Base-by-base conservation (phyloP, 345 rosid species). In the Arabis hirsuta region DNA sequence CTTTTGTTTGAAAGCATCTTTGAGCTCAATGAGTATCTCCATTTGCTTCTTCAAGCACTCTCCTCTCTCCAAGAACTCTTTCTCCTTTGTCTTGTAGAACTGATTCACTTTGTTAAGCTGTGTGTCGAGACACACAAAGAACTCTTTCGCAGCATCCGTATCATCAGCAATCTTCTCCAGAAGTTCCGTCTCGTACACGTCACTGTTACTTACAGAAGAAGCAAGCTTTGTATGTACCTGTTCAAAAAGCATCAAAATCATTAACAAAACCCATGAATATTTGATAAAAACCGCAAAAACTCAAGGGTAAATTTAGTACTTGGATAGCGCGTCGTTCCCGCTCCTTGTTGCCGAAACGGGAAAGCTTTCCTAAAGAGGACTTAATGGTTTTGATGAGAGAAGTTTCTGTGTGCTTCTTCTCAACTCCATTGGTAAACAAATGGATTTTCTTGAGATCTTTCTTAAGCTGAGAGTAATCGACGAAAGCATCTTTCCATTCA, bases 401-500 rank as follows among this genome's bases (percentile, higher is more conserved):
- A 42, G 24, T 41, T 39, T 76, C 55, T 13, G 54, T n/a, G 11
- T 43, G 60, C 27, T 70, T 76, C 47, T 70, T 62, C 29, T 52
- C 69, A 65, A 38, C 72, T 22, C 9, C 32, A 53, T 20, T 69
- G 58, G 74, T 65, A 42, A 77, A 81, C 38, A 82, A 64, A 67
- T 78, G 85, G 74, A 87, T 81, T 20, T 79, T 87, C 73, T 95
- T 86, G 46, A 95, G 81, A 76, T 87, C 89, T 57, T 88, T 85
- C 85, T 92, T 95, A 81, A 95, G 97, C 76, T 88, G 78, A 83
- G 92, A 83, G 66, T 92, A 95, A 85, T 92, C 96, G 50, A 95
- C 97, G 51, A 95, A 95, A 38, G 99, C 99, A 1, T 92, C 97
- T 84, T 88, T 95, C 99, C 99, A 95, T 62, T 95, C 99, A 6